These are phyloP conservation scores for Tetracladium setigerum DNA, from an alignment of 495 filamentous ascomycete genomes.

Conservation along the genomic window DNA sequence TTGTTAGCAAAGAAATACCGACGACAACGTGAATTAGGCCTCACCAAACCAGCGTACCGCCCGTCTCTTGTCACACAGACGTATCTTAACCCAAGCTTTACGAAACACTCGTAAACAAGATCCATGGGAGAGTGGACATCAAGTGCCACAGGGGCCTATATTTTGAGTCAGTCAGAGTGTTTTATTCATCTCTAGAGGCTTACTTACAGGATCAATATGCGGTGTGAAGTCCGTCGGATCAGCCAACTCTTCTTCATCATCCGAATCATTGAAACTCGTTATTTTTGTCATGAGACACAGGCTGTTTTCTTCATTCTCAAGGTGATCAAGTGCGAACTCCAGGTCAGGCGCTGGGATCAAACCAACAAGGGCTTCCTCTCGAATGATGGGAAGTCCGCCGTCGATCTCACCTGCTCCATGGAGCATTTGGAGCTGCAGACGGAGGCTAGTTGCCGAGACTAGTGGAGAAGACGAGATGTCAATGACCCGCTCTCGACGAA, in stretches of 20 bases:
- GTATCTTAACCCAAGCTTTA: conserved; percentile 87
- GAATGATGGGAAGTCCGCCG: conserved; percentile 80
- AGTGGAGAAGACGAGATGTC: conserved; percentile 77
- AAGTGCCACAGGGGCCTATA: conserved; percentile 71
- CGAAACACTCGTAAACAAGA: conserved; percentile 93
- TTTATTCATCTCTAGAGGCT: neutral
- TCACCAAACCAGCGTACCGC: conserved; percentile 77
- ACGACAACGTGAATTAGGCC: conserved; percentile 23
- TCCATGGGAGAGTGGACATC: conserved; percentile 91
- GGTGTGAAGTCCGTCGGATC: conserved; percentile 80
- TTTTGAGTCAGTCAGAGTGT: neutral
- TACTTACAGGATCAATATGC: conserved; percentile 75
- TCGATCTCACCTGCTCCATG: conserved; percentile 87
- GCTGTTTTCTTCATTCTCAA: conserved; percentile 62
- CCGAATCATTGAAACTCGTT: conserved; percentile 45
- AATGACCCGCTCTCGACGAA: conserved; percentile 69
- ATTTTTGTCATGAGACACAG: conserved; percentile 75
- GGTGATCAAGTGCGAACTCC: conserved; percentile 82
- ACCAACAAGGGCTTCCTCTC: conserved; percentile 72
- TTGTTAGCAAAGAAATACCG: neutral
- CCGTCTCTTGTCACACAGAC: conserved; percentile 84
- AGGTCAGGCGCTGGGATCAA: conserved; percentile 92
- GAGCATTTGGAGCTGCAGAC: conserved; percentile 70
- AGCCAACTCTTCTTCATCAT: conserved; percentile 43
- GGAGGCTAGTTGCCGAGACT: conserved; percentile 65